Conservation (phyloP, 2,329 filamentous ascomycete genomes). For the Botrytis sinoallii region DNA sequence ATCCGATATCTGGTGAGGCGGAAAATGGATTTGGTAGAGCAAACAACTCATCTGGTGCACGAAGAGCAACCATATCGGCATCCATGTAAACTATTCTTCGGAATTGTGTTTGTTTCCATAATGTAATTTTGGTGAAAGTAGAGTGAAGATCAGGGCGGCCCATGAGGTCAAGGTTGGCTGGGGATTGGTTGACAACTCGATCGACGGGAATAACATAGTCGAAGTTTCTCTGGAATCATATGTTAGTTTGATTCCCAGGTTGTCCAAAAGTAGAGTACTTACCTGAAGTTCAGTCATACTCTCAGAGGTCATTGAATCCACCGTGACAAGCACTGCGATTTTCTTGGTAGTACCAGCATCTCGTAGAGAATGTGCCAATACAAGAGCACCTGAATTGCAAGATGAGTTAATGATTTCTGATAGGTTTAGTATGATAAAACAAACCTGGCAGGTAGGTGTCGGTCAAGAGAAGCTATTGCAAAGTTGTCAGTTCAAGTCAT, state of each 20-base stretch:
- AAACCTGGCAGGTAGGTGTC: conserved; percentile 90
- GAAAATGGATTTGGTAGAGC: conserved; percentile 57
- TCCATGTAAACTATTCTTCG: conserved; percentile 93
- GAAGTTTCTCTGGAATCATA: conserved; percentile 64
- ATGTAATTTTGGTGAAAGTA: conserved; percentile 91
- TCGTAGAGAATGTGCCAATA: conserved; percentile 89
- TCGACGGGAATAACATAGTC: conserved; percentile 85
- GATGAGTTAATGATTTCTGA: conserved; percentile 24
- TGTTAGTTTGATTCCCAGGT: conserved; percentile 22
- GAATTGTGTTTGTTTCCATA: conserved; percentile 91
- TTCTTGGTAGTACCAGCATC: conserved; percentile 86
- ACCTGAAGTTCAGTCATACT: conserved; percentile 79
- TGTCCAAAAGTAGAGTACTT: conserved; percentile 29
- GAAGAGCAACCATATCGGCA: conserved; percentile 85
- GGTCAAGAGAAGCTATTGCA: conserved; percentile 76
- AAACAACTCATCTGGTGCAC: conserved; percentile 92
- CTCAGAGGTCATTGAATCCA: conserved; percentile 71
- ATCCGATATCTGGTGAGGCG: conserved; percentile 90
- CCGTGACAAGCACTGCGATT: conserved; percentile 78
- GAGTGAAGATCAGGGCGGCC: conserved; percentile 84
- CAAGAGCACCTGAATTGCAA: conserved; percentile 68
- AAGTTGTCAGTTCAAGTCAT: conserved; percentile 19
- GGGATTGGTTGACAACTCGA: conserved; percentile 71
- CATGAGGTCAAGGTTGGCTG: conserved; percentile 87
- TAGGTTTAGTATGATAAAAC: conserved; percentile 26